These are phyloP conservation scores for Fomes fomentarius DNA, from an alignment of 1,284 basidiomycete species.

Conservation along the genomic window DNA sequence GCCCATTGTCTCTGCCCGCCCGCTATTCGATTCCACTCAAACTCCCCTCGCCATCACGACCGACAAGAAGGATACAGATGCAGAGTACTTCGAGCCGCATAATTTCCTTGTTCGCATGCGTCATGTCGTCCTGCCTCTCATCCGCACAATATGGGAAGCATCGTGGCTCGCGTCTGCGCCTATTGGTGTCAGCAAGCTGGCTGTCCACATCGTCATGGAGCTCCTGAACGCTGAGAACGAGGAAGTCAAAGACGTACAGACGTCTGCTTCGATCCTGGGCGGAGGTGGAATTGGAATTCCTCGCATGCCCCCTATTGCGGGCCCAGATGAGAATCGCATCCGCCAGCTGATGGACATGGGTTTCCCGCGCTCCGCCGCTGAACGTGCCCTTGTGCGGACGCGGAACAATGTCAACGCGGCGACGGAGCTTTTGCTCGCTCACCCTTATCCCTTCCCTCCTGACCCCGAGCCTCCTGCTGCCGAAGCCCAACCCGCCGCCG, in stretches of 20 bases:
- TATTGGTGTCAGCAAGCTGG: slow-evolving; percentile 70
- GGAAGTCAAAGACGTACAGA: slow-evolving; percentile 49
- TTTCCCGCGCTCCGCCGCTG: slow-evolving; percentile 85
- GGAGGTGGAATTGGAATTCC: slow-evolving; percentile 35
- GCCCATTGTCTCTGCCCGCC: slow-evolving; percentile 78
- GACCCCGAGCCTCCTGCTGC: slow-evolving; percentile 46
- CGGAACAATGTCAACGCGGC: slow-evolving; percentile 91
- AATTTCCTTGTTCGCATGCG: slow-evolving; percentile 88
- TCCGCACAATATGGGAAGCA: slow-evolving; percentile 81
- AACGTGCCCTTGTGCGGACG: slow-evolving; percentile 81
- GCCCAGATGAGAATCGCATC: slow-evolving; percentile 78
- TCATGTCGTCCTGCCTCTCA: slow-evolving; percentile 67
- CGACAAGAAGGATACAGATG: slow-evolving; percentile 77
- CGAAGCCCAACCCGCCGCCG: slow-evolving; percentile 19
- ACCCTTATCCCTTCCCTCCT: slow-evolving; percentile 79
- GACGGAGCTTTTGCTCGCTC: slow-evolving; percentile 84
- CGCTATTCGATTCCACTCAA: slow-evolving; percentile 86
- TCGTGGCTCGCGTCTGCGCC: slow-evolving; percentile 83
- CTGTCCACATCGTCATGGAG: slow-evolving; percentile 81
- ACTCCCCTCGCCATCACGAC: slow-evolving; percentile 74
- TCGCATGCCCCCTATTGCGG: slow-evolving; percentile 43
- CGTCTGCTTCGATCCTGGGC: slow-evolving; percentile 20
- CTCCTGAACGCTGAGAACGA: slow-evolving; percentile 86
- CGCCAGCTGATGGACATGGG: slow-evolving; percentile 95
- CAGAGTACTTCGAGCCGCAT: slow-evolving; percentile 82